A percentile compares a stretch with the other conserved stretches of the same genome.
Conservation (phyloP, 1,284 basidiomycete species). For the Meripilus lineatus region DNA sequence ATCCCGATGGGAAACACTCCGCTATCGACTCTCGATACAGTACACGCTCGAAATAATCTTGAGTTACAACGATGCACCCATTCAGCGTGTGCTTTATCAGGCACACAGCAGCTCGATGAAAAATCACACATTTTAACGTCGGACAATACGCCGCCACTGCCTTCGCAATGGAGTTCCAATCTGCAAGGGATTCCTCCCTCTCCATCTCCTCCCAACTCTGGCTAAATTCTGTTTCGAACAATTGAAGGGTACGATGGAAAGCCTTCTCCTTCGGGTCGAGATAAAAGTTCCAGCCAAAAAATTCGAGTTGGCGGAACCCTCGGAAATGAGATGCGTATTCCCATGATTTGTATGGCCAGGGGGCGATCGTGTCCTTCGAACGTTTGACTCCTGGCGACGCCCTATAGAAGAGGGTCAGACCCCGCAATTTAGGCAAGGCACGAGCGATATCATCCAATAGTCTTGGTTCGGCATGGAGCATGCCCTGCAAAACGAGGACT, state of each 20-base stretch:
- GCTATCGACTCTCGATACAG: too few species aligned
- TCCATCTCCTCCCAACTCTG: background rate
- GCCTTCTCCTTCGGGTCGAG: background rate
- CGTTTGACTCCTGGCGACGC: background rate
- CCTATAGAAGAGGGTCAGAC: slow-evolving; percentile 3
- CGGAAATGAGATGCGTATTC: slow-evolving; percentile 3
- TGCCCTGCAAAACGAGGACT: slow-evolving; percentile 1
- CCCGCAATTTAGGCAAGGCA: slow-evolving; percentile 4
- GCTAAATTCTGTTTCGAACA: background rate
- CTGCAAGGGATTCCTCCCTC: background rate
- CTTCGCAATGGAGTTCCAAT: background rate
- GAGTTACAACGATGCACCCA: too few species aligned
- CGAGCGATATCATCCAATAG: slow-evolving; percentile 1
- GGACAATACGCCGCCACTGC: background rate
- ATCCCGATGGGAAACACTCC: too few species aligned
- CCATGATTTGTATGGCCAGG: slow-evolving; percentile 7
- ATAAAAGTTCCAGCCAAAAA: slow-evolving; percentile 4
- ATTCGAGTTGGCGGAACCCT: slow-evolving; percentile 1
- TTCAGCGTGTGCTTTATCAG: too few species aligned
- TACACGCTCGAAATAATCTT: too few species aligned
- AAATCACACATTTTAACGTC: background rate
- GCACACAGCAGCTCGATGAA: too few species aligned
- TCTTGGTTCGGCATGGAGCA: background rate
- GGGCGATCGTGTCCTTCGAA: background rate
- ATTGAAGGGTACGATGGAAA: background rate